A percentile compares a stretch with the other conserved stretches of the same genome.
Evolutionary conservation across 2,329 filamentous ascomycete genomes (phyloP).

Genomic region (Calonectria pseudoreteaudii): DNA sequence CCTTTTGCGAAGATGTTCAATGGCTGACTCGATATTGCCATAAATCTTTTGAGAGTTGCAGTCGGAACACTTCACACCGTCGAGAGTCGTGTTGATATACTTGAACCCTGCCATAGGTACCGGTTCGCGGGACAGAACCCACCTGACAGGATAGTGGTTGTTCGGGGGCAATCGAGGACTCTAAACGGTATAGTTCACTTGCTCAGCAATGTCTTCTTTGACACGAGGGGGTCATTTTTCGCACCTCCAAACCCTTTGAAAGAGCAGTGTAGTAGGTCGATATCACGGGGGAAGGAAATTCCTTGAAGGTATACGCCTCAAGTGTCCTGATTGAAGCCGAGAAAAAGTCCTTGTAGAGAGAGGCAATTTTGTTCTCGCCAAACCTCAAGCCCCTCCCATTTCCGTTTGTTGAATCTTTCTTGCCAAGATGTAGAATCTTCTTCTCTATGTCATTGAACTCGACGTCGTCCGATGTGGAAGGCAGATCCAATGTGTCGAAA

Average conservation of each 20-base stretch:
- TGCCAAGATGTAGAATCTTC: background rate
- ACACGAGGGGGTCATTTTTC: too few relatives aligned
- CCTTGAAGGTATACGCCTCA: background rate
- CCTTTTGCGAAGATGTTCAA: background rate
- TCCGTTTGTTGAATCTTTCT: background rate
- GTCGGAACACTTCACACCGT: background rate
- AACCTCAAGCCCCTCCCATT: background rate
- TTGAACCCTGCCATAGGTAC: background rate
- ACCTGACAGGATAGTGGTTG: background rate
- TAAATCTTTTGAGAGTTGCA: constrained; percentile 1
- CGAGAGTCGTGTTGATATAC: background rate
- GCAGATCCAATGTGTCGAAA: background rate
- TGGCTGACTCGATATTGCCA: background rate
- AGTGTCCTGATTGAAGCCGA: background rate
- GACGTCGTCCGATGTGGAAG: background rate
- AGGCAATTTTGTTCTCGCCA: background rate
- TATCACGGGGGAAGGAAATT: background rate
- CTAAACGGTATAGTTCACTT: too few relatives aligned
- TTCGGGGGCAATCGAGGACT: background rate
- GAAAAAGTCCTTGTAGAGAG: background rate
- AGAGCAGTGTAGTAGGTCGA: background rate
- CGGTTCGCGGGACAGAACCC: background rate
- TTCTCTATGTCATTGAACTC: background rate
- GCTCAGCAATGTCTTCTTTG: too few relatives aligned
- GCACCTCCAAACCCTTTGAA: background rate